Base-by-base conservation (phyloP, 441 rosid genomes). In the Erysimum cheiri region DNA sequence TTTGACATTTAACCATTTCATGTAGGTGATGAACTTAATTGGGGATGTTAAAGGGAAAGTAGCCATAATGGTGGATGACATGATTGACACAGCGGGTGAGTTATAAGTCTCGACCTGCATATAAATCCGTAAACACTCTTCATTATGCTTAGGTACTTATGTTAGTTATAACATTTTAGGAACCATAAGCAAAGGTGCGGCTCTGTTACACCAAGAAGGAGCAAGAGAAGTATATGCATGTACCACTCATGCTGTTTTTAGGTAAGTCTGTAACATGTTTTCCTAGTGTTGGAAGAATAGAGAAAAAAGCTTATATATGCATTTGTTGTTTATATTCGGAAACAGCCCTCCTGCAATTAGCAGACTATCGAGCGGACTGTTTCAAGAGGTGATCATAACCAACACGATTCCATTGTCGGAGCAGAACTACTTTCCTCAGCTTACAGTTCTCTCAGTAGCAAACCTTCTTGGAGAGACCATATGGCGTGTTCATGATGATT, bases 181-280 rank as follows among this genome's bases (percentile, higher is more conserved):
- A 71, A 93, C 97, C 43, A 93, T 91, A 70, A 72, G 87, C 71
- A 93, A 93, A 86, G 96, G 98, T 77, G 98, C 98, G 55, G 95
- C 89, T 72, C 79, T 93, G 40, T 81, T 93, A 63, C 98, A 93
- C 81, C 95, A 93, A 80, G 98, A 89, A 78, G 98, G 97, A 19
- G 98, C 98, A 33, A 87, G 93, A 65, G 98, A 91, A 84, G 98
- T 93, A 39, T 91, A 91, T 65, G 98, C 98, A 9, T 93, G 98
- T 72, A 77, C 76, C 66, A 93, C 98, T n/a, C 97, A 93, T 80
- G 97, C 98, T 67, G 97, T 93, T 63, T 93, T 93, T 72, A 91
- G 97, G 98, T 89, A 78, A 37, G 40, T 69, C 54, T 35, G 13
- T 54, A 57, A 71, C 75, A 22, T 15, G 35, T 76, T 22, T 11